A percentile compares a stretch with the other conserved stretches of the same genome.
Evolutionary conservation across 2,329 filamentous ascomycete genomes (phyloP).

Genomic region (Lizonia empirigonia): DNA sequence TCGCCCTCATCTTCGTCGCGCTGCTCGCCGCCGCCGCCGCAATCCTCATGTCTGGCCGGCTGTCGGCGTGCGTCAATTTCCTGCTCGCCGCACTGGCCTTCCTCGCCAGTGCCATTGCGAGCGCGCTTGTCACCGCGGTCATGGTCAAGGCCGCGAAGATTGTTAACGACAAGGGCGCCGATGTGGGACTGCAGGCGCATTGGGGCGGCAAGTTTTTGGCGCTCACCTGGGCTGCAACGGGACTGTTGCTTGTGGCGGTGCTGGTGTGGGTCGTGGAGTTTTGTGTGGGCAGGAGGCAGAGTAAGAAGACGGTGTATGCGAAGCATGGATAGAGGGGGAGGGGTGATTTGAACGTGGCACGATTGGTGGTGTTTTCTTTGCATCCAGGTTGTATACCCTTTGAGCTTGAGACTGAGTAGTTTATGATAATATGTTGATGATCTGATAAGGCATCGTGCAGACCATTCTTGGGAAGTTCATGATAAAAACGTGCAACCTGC

Average conservation of each 20-base stretch:
- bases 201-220: conserved; percentile 62
- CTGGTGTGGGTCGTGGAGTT: conserved; percentile 39
- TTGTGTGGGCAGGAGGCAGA: conserved; percentile 32
- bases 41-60: conserved; percentile 52
- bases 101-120: conserved; percentile 69
- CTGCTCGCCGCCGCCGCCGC: conserved; percentile 55
- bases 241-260: conserved; percentile 49
- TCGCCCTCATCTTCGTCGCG: conserved; percentile 58
- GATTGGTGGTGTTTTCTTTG: neutral
- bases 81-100: conserved; percentile 59
- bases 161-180: conserved; percentile 60
- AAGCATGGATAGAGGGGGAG: conserved; percentile 29
- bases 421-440: conserved; percentile 3
- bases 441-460: neutral
- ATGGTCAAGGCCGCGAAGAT: conserved; percentile 59
- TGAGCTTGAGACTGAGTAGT: conserved; percentile 8
- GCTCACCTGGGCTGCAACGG: conserved; percentile 65
- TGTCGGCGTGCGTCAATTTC: conserved; percentile 58
- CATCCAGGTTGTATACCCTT: conserved; percentile 13
- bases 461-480: no score
- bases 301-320: conserved; percentile 18
- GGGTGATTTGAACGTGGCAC: no score
- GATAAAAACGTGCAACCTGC: no score
- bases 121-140: conserved; percentile 72
- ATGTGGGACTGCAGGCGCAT: conserved; percentile 56